Percentiles rank a stretch among this genome's conserved stretches.
These are phyloP conservation scores for Citrus mangshanensis DNA, from an alignment of 345 rosid genomes.

Conservation along the genomic window DNA sequence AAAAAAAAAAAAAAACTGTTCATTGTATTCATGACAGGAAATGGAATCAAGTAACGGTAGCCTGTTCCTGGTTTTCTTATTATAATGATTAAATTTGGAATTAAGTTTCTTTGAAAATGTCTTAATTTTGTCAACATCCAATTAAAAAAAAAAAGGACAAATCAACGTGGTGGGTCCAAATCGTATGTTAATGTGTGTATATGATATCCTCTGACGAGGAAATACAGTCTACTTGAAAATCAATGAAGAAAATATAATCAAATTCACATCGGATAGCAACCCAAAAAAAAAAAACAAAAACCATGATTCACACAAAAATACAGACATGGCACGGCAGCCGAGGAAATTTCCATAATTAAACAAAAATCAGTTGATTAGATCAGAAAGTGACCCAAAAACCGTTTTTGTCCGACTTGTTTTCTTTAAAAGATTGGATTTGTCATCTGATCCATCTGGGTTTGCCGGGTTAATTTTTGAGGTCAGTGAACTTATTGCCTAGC, in stretches of 20 bases:
- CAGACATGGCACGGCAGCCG: constrained; percentile 3
- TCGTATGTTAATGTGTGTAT: neutral
- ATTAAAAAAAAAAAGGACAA: too few species aligned
- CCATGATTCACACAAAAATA: neutral
- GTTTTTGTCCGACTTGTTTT: neutral
- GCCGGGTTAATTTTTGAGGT: constrained; percentile 1
- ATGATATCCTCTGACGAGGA: neutral
- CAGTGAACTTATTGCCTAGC: neutral
- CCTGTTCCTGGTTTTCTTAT: neutral
- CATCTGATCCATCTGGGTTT: neutral
- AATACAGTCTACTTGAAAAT: neutral
- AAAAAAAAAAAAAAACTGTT: too few species aligned
- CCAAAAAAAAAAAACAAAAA: neutral
- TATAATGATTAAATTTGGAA: neutral
- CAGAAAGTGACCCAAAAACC: constrained; percentile 10
- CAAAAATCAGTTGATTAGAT: neutral
- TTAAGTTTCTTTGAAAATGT: neutral
- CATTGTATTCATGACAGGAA: neutral
- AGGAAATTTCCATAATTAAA: constrained; percentile 9
- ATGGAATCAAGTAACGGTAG: neutral
- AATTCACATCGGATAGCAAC: neutral
- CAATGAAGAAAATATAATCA: neutral
- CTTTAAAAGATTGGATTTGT: neutral
- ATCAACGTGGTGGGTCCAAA: neutral
- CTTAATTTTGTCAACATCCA: neutral